Base-by-base conservation (phyloP, 2,329 filamentous ascomycete species). In the Fusarium decemcellulare region DNA sequence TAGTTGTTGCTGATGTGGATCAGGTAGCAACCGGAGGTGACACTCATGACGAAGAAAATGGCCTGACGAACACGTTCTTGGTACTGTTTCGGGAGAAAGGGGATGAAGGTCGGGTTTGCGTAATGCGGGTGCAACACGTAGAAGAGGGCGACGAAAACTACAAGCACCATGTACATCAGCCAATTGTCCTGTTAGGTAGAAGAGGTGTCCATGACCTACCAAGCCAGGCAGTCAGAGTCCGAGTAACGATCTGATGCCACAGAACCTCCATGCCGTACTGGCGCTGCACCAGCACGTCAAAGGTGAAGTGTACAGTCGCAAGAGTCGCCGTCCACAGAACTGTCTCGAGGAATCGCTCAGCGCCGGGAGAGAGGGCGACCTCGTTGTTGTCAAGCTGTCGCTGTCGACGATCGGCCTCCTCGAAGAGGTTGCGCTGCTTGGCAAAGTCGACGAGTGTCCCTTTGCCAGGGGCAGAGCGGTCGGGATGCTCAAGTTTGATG, bases 1-100 rank as follows among this genome's bases (percentile, higher is more conserved):
- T 90, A 88, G 32, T 84, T 86, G 75, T 98, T 98, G 29, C 92
- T 94, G 56, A 95, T 89, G 71, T 93, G 85, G 51, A 98, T 91
- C 67, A 98, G 84, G 79, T 94, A 95, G 80, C 90, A 93, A 2
- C 96, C 96, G 0, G 89, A 83, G 10, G 76, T 78, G 8, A 91
- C 79, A 69, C 91, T 90, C 27, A 86, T 82, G 15, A 75, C 76
- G 65, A 94, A 86, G 82, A 95, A 96, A 55, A 93, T 78, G 15
- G 80, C 61, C 70, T 91, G 89, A 40, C 87, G 85, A 36, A 88
- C 75, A n/a, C 78, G 74, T 7, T 79, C 72, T 60, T 89, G 86
- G 61, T 81, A 83, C 40, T 77, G 79, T 8, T 70, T 63, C 2
- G 87, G 82, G 2, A 90, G 76, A 18, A 82, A 79, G 8, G 87